Evolutionary conservation across 2,329 filamentous ascomycete genomes (phyloP), one percentile per base, ranked within the genome.

Genomic region (Acephala macrosclerotiorum): DNA sequence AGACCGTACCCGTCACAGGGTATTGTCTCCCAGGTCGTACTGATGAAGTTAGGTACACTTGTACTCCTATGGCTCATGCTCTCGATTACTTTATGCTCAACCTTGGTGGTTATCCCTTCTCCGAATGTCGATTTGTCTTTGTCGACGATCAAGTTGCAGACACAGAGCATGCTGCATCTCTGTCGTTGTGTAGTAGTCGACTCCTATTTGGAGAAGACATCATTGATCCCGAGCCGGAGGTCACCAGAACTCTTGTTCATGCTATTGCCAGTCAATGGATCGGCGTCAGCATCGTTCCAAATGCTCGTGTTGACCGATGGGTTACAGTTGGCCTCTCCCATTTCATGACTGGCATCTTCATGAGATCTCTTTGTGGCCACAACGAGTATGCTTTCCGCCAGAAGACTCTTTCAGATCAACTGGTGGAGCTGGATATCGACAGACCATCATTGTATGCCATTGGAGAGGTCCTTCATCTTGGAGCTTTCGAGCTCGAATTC

Each of bases 311-410:
- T 60, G 96, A 99, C 77, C 88, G 89, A 61, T 99, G 96, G 96
- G 89, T 96, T 22, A 90, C 95, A 14, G 86, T 96, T 61, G 96
- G 95, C 16, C 91, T 96, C 56, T 92, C 95, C 0, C 94, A 95
- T 82, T 99, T 93, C 81, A 97, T 99, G 86, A 94, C 95, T 1
- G 95, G 97, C 72, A 85, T 93, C 3, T 97, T 97, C 78, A 92
- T 98, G 86, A 93, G 90, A 77, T 90, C 89, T 70, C 84, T 99
- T 2, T 96, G 93, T 75, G 96, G 96, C 8, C 96, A 96, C 76
- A 99, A 99, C 76, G 93, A 97, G 73, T 96, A 97, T 76, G 87
- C 94, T 12, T 98, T 94, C 76, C 89, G 93, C 42, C 91, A 97
- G 78, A 98, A 98, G 79, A 83, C 87, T 42, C 87, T 93, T 78